A percentile compares a stretch with the other conserved stretches of the same genome.
These are phyloP conservation scores for Monosporascus cannonballus DNA, from an alignment of 2,329 filamentous ascomycete species.

Conservation along the genomic window DNA sequence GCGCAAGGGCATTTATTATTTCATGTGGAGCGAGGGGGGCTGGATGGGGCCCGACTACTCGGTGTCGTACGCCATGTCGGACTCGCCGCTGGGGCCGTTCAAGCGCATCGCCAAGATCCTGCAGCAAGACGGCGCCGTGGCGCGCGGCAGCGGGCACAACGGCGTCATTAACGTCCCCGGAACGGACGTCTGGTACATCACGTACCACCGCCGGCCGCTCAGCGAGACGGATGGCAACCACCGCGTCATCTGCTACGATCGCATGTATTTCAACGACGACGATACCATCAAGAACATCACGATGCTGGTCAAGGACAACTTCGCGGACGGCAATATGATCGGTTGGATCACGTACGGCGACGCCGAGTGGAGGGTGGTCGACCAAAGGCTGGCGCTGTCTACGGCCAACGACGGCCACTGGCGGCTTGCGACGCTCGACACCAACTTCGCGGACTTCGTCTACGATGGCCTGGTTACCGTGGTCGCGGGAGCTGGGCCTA, in stretches of 20 bases:
- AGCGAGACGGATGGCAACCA: conserved; percentile 39
- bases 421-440: conserved; percentile 27
- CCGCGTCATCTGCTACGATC: conserved; percentile 40
- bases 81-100: conserved; percentile 36
- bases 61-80: conserved; percentile 36
- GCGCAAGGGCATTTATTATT: conserved; percentile 34
- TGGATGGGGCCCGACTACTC: conserved; percentile 41
- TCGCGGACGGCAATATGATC: conserved; percentile 32
- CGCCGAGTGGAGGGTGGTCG: conserved; percentile 17
- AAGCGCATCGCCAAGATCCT: conserved; percentile 31
- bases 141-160: conserved; percentile 34
- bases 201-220: conserved; percentile 39
- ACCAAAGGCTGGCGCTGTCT: conserved; percentile 19
- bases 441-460: conserved; percentile 29
- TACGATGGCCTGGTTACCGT: conserved; percentile 25
- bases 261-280: conserved; percentile 38
- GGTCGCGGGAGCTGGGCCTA: conserved; percentile 14
- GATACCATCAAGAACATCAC: conserved; percentile 35
- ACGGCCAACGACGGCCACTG: conserved; percentile 5
- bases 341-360: conserved; percentile 28
- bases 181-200: conserved; percentile 36
- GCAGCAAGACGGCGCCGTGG: conserved; percentile 26
- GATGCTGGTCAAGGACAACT: conserved; percentile 40
- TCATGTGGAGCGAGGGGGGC: conserved; percentile 38
- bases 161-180: conserved; percentile 32